Evolutionary conservation across 2,329 filamentous ascomycete genomes (phyloP), one percentile per base, ranked within the genome.

Genomic region (Macrophomina tecta): DNA sequence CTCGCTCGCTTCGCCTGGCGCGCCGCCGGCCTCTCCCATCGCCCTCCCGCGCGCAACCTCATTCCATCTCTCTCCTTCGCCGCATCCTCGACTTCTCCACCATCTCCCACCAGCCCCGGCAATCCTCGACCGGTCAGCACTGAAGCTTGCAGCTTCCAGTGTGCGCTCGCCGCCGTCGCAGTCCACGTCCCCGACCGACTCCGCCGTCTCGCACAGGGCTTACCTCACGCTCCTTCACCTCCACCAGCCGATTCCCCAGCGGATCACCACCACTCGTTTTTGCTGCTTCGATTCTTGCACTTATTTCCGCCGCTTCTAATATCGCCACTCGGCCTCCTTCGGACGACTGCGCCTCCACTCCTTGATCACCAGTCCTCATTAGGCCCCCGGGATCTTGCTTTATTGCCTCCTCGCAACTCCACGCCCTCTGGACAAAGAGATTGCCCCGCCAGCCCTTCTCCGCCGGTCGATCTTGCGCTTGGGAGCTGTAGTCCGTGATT

Each of bases 61-160:
- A 23, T 49, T 68, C 66, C 71, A 67, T 70, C 68, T 66, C 70
- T 66, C 42, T 68, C 68, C 62, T 62, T 62, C 58, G 58, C 58
- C 58, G 48, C 51, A 42, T 42, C 68, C 68, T 67, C 72, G 65
- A 69, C 68, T 69, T 72, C 66, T 69, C 69, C 70, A 72, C 58
- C 38, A 42, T 12, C 55, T 14, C 52, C 66, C 65, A 69, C 67
- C 58, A 64, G 53, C 68, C 70, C 36, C 70, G 76, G 77, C 77
- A 77, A 78, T 72, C 66, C 68, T 74, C 75, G 72, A 77, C 73
- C 74, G 76, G 76, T 73, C 69, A 71, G 70, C 69, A 70, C 71
- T 71, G 71, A 68, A 61, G 66, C 46, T 67, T 42, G 67, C 42
- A 66, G 70, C 67, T 65, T 67, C 70, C 74, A 75, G 74, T 75